phyloP scores from a whole-genome alignment of 768 basidiomycete species.

The Lentinula detonsa region DNA sequence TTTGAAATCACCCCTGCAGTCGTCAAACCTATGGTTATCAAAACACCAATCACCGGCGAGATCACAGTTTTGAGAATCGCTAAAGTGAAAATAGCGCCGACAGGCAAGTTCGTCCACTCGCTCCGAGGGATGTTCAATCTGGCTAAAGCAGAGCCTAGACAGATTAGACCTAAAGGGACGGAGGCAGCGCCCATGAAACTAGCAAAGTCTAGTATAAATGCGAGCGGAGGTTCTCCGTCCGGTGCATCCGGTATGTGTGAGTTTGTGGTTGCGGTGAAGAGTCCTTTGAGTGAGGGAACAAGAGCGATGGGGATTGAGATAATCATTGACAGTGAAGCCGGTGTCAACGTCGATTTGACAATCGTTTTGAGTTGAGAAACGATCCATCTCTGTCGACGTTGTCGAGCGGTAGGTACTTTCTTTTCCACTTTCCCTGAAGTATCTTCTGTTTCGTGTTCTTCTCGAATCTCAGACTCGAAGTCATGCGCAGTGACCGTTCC shows the following conservation, averaged over 20 bases:
- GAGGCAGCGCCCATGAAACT: slow-evolving; percentile 57
- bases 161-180: slow-evolving; percentile 58
- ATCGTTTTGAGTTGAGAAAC: slow-evolving; percentile 14
- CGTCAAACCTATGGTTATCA: slow-evolving; percentile 48
- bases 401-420: neutral
- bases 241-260: slow-evolving; percentile 45
- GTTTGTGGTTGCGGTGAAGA: slow-evolving; percentile 46
- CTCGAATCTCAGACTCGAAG: neutral
- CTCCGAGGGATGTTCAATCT: slow-evolving; percentile 44
- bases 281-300: slow-evolving; percentile 49
- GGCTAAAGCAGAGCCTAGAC: slow-evolving; percentile 59
- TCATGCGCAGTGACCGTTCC: slow-evolving; percentile 5
- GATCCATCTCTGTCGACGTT: neutral
- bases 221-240: slow-evolving; percentile 62
- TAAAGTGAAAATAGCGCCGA: slow-evolving; percentile 47
- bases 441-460: neutral
- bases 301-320: slow-evolving; percentile 51
- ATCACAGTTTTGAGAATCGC: slow-evolving; percentile 51
- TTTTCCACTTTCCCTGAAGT: neutral
- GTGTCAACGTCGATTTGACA: slow-evolving; percentile 33
- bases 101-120: slow-evolving; percentile 38
- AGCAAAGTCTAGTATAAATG: slow-evolving; percentile 50
- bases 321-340: slow-evolving; percentile 49
- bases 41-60: slow-evolving; percentile 55
- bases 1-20: slow-evolving; percentile 36